Evolutionary conservation across 2,329 filamentous ascomycete genomes (phyloP).

Genomic region (Paecilomyces sp.): DNA sequence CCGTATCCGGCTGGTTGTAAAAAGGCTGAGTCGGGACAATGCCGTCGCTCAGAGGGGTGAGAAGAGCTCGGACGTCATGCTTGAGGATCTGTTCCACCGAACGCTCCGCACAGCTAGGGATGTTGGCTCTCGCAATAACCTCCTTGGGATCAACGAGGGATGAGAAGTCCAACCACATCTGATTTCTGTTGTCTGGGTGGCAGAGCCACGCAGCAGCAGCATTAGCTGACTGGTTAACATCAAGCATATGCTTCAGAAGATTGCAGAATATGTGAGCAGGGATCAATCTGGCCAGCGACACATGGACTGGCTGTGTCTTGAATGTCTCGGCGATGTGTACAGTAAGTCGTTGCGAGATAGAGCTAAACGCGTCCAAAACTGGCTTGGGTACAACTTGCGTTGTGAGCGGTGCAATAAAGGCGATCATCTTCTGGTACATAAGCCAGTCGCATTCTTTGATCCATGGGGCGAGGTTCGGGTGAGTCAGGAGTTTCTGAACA

Average conservation of each 20-base stretch:
- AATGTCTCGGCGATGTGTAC: constrained; percentile 79
- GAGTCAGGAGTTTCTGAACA: constrained; percentile 82
- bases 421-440: constrained; percentile 95
- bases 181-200: constrained; percentile 78
- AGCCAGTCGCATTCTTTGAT: constrained; percentile 93
- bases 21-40: constrained; percentile 24
- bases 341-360: constrained; percentile 75
- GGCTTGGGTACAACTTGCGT: constrained; percentile 84
- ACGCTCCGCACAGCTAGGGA: constrained; percentile 30
- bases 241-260: constrained; percentile 75
- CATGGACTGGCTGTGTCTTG: constrained; percentile 74
- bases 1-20: constrained; percentile 25
- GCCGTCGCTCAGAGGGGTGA: constrained; percentile 31
- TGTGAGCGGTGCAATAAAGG: constrained; percentile 79
- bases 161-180: constrained; percentile 86
- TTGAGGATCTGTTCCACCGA: constrained; percentile 34
- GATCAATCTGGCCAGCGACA: constrained; percentile 77
- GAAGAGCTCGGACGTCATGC: constrained; percentile 36
- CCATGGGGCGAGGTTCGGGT: constrained; percentile 78
- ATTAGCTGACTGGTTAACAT: constrained; percentile 89
- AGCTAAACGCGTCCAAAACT: constrained; percentile 79
- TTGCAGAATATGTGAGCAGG: constrained; percentile 85
- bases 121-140: constrained; percentile 34
- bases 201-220: constrained; percentile 89
- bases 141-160: constrained; percentile 32